Evolutionary conservation across 2,329 filamentous ascomycete genomes (phyloP).

Genomic region (Diaporthe destruens): DNA sequence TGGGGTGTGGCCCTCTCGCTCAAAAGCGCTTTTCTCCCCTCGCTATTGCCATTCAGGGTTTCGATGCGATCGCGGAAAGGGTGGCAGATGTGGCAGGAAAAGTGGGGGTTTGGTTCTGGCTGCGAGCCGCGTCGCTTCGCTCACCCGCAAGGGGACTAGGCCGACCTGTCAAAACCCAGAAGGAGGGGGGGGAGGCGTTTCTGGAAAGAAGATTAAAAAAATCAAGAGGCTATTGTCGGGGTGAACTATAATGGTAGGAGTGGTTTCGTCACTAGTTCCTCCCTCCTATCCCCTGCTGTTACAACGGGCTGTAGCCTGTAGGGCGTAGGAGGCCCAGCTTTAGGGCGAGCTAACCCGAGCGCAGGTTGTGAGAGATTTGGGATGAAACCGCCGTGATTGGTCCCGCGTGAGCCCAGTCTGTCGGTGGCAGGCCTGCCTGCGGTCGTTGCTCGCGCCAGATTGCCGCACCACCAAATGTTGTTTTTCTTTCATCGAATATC

Average conservation of each 20-base stretch:
- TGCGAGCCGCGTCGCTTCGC: conserved; percentile 24
- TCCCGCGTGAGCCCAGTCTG: neutral
- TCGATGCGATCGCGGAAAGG: conserved; percentile 7
- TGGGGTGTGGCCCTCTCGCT: too few species aligned
- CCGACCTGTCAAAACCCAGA: conserved; percentile 19
- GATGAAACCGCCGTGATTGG: conserved; percentile 29
- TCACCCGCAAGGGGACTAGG: conserved; percentile 14
- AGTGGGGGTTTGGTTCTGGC: neutral
- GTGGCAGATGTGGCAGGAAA: neutral
- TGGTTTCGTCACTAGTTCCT: conserved; percentile 21
- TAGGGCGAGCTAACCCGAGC: neutral
- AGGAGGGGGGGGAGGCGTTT: neutral
- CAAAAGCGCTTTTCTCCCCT: neutral
- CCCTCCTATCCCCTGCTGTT: neutral
- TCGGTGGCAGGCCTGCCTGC: neutral
- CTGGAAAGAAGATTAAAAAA: neutral
- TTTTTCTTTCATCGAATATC: conserved; percentile 28
- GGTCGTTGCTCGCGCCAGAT: conserved; percentile 18
- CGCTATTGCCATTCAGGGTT: conserved; percentile 23
- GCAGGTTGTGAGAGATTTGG: conserved; percentile 14
- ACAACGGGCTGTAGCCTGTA: conserved; percentile 1
- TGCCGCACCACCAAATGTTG: conserved; percentile 12
- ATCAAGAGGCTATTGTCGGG: conserved; percentile 9
- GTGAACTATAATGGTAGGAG: conserved; percentile 16
- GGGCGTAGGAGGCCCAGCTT: conserved; percentile 22